A percentile compares a stretch with the other conserved stretches of the same genome.
Conservation (phyloP, 2,329 filamentous ascomycete genomes). For the Aspergillus pseudonomiae region DNA sequence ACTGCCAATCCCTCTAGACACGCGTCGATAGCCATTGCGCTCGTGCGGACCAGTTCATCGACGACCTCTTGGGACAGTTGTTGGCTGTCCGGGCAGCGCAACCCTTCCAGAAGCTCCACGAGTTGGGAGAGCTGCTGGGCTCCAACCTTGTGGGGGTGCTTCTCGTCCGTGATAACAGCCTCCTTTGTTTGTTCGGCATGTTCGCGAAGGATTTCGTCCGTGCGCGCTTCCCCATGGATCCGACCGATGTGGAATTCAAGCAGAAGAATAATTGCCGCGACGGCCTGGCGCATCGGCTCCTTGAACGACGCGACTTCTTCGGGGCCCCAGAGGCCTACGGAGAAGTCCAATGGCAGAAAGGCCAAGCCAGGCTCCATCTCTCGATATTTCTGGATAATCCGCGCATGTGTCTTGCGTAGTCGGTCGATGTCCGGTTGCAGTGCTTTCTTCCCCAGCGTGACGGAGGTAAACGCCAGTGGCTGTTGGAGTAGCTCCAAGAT, state of each 20-base stretch:
- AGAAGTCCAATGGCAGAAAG: slow-evolving; percentile 54
- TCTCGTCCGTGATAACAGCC: slow-evolving; percentile 18
- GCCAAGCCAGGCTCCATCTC: slow-evolving; percentile 43
- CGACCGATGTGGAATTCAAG: slow-evolving; percentile 50
- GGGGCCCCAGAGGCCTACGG: slow-evolving; percentile 49
- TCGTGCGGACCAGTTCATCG: slow-evolving; percentile 34
- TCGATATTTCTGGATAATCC: slow-evolving; percentile 42
- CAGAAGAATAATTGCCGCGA: slow-evolving; percentile 40
- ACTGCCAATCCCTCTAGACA: slow-evolving; percentile 30
- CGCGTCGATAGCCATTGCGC: slow-evolving; percentile 27
- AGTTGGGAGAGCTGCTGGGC: slow-evolving; percentile 38
- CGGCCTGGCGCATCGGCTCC: slow-evolving; percentile 39
- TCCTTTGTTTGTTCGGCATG: slow-evolving; percentile 10
- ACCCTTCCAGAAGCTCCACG: slow-evolving; percentile 38
- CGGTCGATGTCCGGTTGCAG: slow-evolving; percentile 23
- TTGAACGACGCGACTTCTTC: slow-evolving; percentile 47
- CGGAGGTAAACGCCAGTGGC: slow-evolving; percentile 35
- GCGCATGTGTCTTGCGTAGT: slow-evolving; percentile 35
- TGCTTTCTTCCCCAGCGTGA: slow-evolving; percentile 19
- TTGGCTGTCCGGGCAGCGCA: slow-evolving; percentile 43
- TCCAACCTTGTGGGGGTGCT: slow-evolving; percentile 28
- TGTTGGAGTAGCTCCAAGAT: slow-evolving; percentile 32
- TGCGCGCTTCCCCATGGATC: slow-evolving; percentile 8
- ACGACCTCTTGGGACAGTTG: slow-evolving; percentile 37
- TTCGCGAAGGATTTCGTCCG: slow-evolving; percentile 5